Evolutionary conservation across 2,329 filamentous ascomycete species (phyloP).

Genomic region (Pseudopithomyces chartarum): DNA sequence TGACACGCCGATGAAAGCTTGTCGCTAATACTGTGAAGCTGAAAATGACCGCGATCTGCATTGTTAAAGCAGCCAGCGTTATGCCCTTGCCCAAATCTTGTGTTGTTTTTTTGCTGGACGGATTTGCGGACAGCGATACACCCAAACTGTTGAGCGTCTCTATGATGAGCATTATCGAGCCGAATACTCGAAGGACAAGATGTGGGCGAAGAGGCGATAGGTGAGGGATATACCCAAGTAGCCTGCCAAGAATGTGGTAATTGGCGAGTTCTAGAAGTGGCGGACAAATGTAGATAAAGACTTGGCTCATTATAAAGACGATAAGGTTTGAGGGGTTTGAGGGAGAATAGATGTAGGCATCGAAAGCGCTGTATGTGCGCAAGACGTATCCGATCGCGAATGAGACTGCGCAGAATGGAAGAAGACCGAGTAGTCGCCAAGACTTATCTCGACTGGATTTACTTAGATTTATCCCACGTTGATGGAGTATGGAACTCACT

Average conservation of each 20-base stretch:
- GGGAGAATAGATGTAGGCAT: conserved; percentile 52
- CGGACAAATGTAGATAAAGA: conserved; percentile 37
- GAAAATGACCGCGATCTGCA: conserved; percentile 53
- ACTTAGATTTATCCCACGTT: neutral
- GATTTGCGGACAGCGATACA: conserved; percentile 47
- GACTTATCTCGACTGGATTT: conserved; percentile 54
- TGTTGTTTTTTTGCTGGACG: conserved; percentile 27
- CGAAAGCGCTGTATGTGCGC: conserved; percentile 54
- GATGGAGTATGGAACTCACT: conserved; percentile 46
- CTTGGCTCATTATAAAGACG: conserved; percentile 38
- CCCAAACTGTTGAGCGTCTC: conserved; percentile 55
- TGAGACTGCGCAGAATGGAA: conserved; percentile 55
- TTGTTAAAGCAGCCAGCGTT: conserved; percentile 53
- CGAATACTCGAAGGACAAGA: conserved; percentile 60
- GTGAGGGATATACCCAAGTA: conserved; percentile 63
- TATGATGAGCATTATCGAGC: conserved; percentile 56
- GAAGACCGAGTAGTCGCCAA: conserved; percentile 57
- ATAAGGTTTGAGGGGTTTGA: conserved; percentile 47
- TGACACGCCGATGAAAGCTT: conserved; percentile 49
- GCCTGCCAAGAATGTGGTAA: conserved; percentile 62
- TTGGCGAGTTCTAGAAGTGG: conserved; percentile 56
- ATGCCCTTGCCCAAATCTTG: conserved; percentile 47
- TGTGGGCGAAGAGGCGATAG: conserved; percentile 52
- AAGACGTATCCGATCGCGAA: conserved; percentile 60
- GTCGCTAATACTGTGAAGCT: conserved; percentile 50